Base-by-base conservation (phyloP, 257 asterid species). In the Jasminum sambac region DNA sequence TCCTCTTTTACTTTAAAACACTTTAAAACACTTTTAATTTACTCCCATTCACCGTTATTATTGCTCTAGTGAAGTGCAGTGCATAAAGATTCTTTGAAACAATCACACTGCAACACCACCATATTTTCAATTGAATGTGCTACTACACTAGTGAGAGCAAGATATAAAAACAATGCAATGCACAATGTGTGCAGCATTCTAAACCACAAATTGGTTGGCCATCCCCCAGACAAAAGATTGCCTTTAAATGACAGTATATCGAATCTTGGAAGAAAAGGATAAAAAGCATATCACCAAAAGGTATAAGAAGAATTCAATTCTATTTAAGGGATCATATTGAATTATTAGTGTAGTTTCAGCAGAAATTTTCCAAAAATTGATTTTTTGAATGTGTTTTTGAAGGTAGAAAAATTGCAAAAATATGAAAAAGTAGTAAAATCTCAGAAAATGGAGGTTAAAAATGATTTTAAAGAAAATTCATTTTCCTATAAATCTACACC, bases 41-140 rank as follows among this genome's bases (percentile, higher is more conserved):
- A n/a, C n/a, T n/a, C n/a, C n/a, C n/a, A n/a, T n/a, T n/a, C n/a
- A n/a, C n/a, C n/a, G n/a, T n/a, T 13, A 6, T 44, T 44, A 17
- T 4, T 14, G 21, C 21, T 12, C 19, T 14, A 44, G 5, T 44
- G 55, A 13, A 17, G 55, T 44, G 55, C 19, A 8, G 24, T 39
- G 40, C 62, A 36, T 21, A 17, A 21, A 68, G 40, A 63, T 57
- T 44, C 59, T 44, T 36, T 30, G 36, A 68, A 13, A 50, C 59
- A 50, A 17, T 50, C 25, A n/a, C 59, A 7, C 12, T 50, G 11
- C 25, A 17, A 50, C 19, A 50, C 26, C 59, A n/a, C 59, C 13
- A 50, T 17, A 50, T 50, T 50, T 50, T 50, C 12, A 44, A 7
- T 44, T 34, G 0, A 17, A 59, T 5, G 24, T 39, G 8, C 6